phyloP scores from a whole-genome alignment of 2,329 filamentous ascomycete genomes.

The Fragosphaeria purpurea region DNA sequence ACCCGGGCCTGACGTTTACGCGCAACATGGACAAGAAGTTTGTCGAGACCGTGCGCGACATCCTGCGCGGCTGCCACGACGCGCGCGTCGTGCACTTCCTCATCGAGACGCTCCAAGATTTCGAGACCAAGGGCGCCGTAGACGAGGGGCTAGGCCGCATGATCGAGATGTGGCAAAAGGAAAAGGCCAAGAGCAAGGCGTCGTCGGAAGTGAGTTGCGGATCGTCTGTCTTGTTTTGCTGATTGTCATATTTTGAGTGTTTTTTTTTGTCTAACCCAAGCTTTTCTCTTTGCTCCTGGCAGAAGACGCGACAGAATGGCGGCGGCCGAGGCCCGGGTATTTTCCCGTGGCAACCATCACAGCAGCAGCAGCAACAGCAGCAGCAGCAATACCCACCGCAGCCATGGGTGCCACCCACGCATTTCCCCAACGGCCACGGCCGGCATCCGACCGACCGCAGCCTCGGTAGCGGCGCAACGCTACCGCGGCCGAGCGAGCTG shows the following conservation, averaged over 20 bases:
- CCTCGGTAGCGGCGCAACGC: conserved; percentile 31
- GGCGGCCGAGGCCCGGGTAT: background rate
- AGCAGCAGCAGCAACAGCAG: conserved; percentile 3
- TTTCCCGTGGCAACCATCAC: conserved; percentile 9
- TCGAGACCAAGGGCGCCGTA: conserved; percentile 60
- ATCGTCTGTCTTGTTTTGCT: conserved; percentile 6
- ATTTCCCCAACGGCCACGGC: conserved; percentile 18
- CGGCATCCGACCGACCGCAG: conserved; percentile 33
- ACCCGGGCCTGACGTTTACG: conserved; percentile 86
- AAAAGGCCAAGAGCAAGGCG: conserved; percentile 58
- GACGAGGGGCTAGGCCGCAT: conserved; percentile 66
- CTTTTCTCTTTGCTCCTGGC: background rate
- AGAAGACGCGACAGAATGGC: background rate
- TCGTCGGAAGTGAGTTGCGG: conserved; percentile 19
- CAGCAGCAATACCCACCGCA: conserved; percentile 11
- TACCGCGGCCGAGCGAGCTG: conserved; percentile 67
- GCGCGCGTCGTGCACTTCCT: conserved; percentile 74
- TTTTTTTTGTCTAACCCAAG: too few relatives aligned
- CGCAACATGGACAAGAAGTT: conserved; percentile 82
- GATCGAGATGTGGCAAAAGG: conserved; percentile 79
- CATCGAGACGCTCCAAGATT: conserved; percentile 72
- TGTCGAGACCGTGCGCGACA: conserved; percentile 60
- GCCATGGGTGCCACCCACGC: background rate
- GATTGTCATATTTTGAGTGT: background rate
- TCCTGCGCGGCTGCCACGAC: conserved; percentile 63